Evolutionary conservation across 129 eudicot species (phyloP), one percentile per base, ranked within the genome.

Genomic region (Helianthus annuus): DNA sequence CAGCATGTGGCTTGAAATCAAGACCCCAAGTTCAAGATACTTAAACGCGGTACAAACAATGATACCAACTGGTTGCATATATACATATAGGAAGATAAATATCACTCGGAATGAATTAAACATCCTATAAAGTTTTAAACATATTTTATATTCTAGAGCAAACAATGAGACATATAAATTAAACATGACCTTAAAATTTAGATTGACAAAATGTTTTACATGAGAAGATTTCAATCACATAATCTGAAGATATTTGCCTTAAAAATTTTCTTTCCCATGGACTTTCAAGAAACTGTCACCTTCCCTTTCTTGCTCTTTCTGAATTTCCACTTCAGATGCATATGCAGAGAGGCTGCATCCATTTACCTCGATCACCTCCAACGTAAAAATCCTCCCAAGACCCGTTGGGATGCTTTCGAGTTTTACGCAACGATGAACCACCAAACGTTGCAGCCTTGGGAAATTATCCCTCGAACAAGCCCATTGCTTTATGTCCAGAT

Each of bases 301-400:
- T 59, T 59, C 44, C 4, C 44, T 59, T 15, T 59, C 44, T 60
- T 60, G 66, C 10, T 60, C 66, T 60, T 5, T 32, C 66, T 60
- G 66, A 60, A 60, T 60, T 29, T 29, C 17, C 42, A 59, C 19
- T 11, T 44, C 65, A 59, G 66, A 60, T 2, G 0, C 13, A 32
- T 32, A 60, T 60, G 45, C 19, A 5, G 66, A 13, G 32, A 13
- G 10, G 19, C 32, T 64, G 13, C 70, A 70, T 38, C 67, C 57
- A 1, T 12, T 13, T 46, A 75, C 48, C 53, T 76, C 71, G 15
- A 81, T 72, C 62, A 40, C 4, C 60, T 66, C 59, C 15, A 81
- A 15, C 1, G 82, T 58, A 7, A 7, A 42, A 36, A 77, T 66
- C 11, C 12, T 71, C 38, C 76, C 85, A 10, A 82, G 7, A 19